These are phyloP conservation scores for Apiospora kogelbergensis DNA, from an alignment of 2,329 filamentous ascomycete genomes.

Conservation along the genomic window DNA sequence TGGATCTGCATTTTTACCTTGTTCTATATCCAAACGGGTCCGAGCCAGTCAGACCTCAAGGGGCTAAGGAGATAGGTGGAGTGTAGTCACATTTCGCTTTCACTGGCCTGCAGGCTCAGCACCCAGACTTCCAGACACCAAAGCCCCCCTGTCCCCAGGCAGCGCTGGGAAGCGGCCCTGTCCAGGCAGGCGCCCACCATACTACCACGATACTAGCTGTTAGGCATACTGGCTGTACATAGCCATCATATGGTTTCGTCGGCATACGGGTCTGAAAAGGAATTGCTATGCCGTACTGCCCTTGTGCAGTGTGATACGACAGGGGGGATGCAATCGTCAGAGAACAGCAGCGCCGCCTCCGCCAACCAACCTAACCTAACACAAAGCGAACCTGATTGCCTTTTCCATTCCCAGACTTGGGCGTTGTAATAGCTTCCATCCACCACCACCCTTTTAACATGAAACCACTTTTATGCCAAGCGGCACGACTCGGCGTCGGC, in stretches of 20 bases:
- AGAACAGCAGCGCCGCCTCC: not conserved
- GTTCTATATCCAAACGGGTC: slow-evolving; percentile 1
- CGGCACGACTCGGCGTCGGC: slow-evolving; percentile 4
- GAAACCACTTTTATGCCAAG: slow-evolving; percentile 3
- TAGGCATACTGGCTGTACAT: not conserved
- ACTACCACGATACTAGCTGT: too few species aligned
- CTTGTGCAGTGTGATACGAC: slow-evolving; percentile 6
- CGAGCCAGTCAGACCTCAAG: slow-evolving; percentile 2
- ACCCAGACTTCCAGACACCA: not conserved
- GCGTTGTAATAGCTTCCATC: not conserved
- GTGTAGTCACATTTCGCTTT: not conserved
- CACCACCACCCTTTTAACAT: not conserved
- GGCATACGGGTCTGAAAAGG: not conserved
- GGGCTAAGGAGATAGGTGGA: not conserved
- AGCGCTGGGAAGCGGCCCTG: not conserved
- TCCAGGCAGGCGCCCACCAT: not conserved
- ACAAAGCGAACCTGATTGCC: not conserved
- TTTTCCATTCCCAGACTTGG: not conserved
- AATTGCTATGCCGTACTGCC: not conserved
- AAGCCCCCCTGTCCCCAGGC: not conserved
- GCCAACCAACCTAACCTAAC: not conserved
- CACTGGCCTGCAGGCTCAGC: not conserved
- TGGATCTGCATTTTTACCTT: slow-evolving; percentile 7
- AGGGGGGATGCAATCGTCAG: not conserved
- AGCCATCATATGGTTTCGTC: slow-evolving; percentile 4